Evolutionary conservation across 345 rosid genomes (phyloP).

Genomic region (Firmiana major): DNA sequence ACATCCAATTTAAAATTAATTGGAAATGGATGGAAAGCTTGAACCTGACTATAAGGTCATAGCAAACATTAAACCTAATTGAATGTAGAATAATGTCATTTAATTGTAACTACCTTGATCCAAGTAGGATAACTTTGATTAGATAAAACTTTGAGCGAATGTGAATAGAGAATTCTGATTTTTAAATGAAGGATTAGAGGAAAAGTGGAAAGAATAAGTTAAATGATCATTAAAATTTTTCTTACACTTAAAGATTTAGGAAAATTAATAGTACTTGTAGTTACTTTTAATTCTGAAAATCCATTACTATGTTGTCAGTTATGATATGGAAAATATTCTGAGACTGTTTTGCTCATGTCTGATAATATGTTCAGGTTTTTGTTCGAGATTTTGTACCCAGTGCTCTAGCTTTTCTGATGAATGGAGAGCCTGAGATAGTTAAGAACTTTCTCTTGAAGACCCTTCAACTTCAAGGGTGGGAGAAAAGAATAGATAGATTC

Average conservation of each 20-base stretch:
- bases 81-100: background rate
- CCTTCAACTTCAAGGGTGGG: constrained; percentile 67
- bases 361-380: constrained; percentile 47
- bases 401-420: constrained; percentile 75
- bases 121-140: background rate
- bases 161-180: background rate
- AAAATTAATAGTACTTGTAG: background rate
- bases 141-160: background rate
- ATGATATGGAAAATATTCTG: background rate
- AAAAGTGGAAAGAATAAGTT: background rate
- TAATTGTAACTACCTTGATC: background rate
- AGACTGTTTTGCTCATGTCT: background rate
- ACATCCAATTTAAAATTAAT: background rate
- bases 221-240: background rate
- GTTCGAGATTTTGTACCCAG: constrained; percentile 87
- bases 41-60: background rate
- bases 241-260: background rate
- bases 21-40: background rate
- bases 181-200: background rate
- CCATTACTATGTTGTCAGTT: background rate
- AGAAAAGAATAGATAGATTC: constrained; percentile 61
- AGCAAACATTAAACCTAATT: background rate
- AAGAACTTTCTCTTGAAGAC: constrained; percentile 72
- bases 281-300: background rate
- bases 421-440: constrained; percentile 71